Conservation (phyloP, 208 protist species). For the Acanthamoeba triangularis region DNA sequence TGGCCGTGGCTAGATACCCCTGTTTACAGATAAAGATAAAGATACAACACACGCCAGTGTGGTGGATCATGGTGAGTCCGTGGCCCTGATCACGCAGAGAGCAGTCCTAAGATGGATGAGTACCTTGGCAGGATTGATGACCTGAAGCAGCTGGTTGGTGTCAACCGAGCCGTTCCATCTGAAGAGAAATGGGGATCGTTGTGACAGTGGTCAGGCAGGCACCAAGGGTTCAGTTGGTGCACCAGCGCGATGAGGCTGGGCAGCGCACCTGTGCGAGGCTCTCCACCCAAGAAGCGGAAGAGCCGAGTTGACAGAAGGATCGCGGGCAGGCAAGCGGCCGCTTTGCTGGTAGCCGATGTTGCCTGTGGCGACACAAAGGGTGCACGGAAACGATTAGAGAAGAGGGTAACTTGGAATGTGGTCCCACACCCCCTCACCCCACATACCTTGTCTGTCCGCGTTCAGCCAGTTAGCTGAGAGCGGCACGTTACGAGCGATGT, state of each 20-base stretch:
- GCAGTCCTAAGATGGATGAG: too few species aligned
- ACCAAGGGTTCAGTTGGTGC: too few species aligned
- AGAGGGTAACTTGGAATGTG: background rate
- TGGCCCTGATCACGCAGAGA: too few species aligned
- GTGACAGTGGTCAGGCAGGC: too few species aligned
- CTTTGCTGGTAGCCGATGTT: conserved; percentile 72
- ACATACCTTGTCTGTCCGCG: conserved; percentile 36
- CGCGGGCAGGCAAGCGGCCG: conserved; percentile 13
- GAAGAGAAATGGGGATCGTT: background rate
- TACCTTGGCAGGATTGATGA: conserved; percentile 48
- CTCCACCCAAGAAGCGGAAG: conserved; percentile 25
- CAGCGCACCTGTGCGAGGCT: background rate
- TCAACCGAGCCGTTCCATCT: conserved; percentile 62
- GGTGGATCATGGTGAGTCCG: too few species aligned
- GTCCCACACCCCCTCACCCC: background rate
- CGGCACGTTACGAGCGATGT: background rate
- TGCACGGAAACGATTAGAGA: background rate
- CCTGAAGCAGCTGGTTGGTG: background rate
- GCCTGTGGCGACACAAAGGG: background rate
- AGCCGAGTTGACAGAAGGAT: conserved; percentile 1
- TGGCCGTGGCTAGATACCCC: conserved; percentile 45
- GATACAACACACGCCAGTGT: too few species aligned
- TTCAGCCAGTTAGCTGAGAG: conserved; percentile 57
- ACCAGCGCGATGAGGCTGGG: background rate
- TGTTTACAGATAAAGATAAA: background rate